Percentiles rank a stretch among this genome's conserved stretches.
These are phyloP conservation scores for Macrolepiota fuliginosa DNA, from an alignment of 768 basidiomycete genomes.

Conservation along the genomic window DNA sequence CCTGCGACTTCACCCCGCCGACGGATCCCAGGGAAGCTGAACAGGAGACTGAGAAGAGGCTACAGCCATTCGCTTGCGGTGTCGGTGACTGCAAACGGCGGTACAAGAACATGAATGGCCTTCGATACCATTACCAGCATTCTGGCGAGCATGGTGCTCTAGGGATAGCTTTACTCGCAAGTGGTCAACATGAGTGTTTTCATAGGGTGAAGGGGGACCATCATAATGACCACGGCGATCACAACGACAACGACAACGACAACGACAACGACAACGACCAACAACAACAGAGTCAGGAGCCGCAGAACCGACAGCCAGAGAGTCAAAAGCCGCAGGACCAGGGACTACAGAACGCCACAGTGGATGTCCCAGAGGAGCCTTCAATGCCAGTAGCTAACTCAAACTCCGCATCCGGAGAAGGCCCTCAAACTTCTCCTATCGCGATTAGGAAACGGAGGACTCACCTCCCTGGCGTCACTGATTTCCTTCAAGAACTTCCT, in stretches of 20 bases:
- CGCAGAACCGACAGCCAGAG: not conserved
- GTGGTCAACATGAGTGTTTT: slow-evolving; percentile 56
- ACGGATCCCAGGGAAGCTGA: slow-evolving; percentile 84
- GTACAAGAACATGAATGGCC: slow-evolving; percentile 99
- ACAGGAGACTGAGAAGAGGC: slow-evolving; percentile 77
- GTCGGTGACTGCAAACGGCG: slow-evolving; percentile 83
- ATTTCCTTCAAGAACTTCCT: too few relatives aligned
- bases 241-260: not conserved
- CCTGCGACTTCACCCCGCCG: slow-evolving; percentile 89
- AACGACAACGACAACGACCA: slow-evolving; percentile 13
- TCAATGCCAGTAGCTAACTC: too few relatives aligned
- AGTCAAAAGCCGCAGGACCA: too few relatives aligned
- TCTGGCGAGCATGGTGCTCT: slow-evolving; percentile 92
- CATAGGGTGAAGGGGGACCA: slow-evolving; percentile 18
- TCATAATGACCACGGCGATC: not conserved
- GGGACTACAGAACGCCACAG: too few relatives aligned
- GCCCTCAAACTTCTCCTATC: too few relatives aligned
- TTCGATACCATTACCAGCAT: slow-evolving; percentile 96
- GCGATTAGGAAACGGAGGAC: too few relatives aligned
- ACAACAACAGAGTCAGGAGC: not conserved
- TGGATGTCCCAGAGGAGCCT: too few relatives aligned
- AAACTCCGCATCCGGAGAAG: too few relatives aligned
- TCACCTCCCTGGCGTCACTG: too few relatives aligned
- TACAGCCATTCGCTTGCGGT: slow-evolving; percentile 86
- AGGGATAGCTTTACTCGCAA: slow-evolving; percentile 80